These are phyloP conservation scores for Austropuccinia psidii DNA, from an alignment of 1,284 basidiomycete genomes.

Conservation along the genomic window DNA sequence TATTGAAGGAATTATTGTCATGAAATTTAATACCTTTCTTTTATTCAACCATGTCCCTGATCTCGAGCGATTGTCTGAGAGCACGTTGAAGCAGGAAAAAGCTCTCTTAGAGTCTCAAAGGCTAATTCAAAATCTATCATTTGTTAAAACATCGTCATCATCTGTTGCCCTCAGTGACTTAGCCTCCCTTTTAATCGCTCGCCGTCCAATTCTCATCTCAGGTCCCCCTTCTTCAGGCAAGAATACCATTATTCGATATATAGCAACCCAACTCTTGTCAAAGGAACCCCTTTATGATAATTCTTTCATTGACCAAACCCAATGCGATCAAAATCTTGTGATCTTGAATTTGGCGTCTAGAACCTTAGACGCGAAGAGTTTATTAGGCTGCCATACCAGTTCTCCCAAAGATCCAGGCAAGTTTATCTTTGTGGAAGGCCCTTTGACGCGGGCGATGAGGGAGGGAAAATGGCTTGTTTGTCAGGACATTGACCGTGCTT, in stretches of 20 bases:
- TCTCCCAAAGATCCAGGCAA: conserved; percentile 75
- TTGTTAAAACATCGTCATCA: background rate
- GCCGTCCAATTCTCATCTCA: conserved; percentile 70
- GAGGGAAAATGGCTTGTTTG: conserved; percentile 91
- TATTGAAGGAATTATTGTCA: conserved; percentile 4
- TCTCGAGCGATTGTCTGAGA: no score
- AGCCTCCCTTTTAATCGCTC: conserved; percentile 22
- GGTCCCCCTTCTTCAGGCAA: conserved; percentile 88
- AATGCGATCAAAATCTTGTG: conserved; percentile 52
- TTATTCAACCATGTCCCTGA: no score
- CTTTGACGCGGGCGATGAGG: conserved; percentile 78
- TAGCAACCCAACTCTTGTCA: conserved; percentile 58
- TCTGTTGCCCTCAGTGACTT: background rate
- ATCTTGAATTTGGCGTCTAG: conserved; percentile 87
- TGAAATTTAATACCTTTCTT: conserved; percentile 22
- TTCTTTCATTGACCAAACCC: conserved; percentile 41
- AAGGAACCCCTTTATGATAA: conserved; percentile 50
- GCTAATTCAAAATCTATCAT: conserved; percentile 37
- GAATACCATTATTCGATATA: conserved; percentile 67
- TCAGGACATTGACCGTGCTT: conserved; percentile 83
- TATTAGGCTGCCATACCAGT: conserved; percentile 88
- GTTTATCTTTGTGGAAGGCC: conserved; percentile 95
- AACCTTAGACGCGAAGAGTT: conserved; percentile 83
- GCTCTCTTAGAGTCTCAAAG: conserved; percentile 40
- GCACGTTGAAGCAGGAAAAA: background rate